Evolutionary conservation across 371 early-diverging fungal genomes (phyloP), one percentile per base, ranked within the genome.

Genomic region (Rhizopus sp.): DNA sequence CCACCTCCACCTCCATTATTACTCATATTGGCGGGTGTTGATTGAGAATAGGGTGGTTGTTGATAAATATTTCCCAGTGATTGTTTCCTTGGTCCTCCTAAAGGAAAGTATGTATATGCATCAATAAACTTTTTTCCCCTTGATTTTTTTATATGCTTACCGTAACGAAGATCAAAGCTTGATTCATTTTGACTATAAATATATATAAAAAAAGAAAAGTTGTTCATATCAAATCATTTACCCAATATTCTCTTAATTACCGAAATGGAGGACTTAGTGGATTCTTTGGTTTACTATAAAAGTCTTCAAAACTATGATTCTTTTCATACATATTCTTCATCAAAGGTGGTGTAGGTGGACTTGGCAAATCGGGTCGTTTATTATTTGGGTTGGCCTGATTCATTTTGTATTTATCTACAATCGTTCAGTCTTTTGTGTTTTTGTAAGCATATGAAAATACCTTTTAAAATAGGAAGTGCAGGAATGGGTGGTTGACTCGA

Each of bases 401-500:
- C 8, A 29, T 48, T 38, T 32, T 59, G 33, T 57, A 45, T 42
- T 37, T 59, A n/a, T 62, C 57, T 53, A 57, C 15, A 37, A 35
- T 46, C n/a, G 38, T 34, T 38, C 8, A 31, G 17, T 46, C 7
- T 34, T 40, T 23, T n/a, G 4, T 6, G 15, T 6, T 15, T 13
- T 41, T 30, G 31, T 16, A 16, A 38, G 39, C 17, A 41, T n/a
- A 37, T 4, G 16, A 32, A 23, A 32, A n/a, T 68, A 75, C 70
- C 70, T 67, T 69, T 62, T 16, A 57, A 47, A 16, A 74, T 69
- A 32, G 85, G 85, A 29, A 84, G 50, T 10, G 70, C 57, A 31
- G 87, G 87, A 41, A 87, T 72, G 38, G 82, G 72, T 10, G 85
- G 85, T 50, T 77, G 77, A 48, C 73, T 78, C 7, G 80, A 68